phyloP scores from a whole-genome alignment of 352 stramenopile species.

The Globisporangium sylvaticum region DNA sequence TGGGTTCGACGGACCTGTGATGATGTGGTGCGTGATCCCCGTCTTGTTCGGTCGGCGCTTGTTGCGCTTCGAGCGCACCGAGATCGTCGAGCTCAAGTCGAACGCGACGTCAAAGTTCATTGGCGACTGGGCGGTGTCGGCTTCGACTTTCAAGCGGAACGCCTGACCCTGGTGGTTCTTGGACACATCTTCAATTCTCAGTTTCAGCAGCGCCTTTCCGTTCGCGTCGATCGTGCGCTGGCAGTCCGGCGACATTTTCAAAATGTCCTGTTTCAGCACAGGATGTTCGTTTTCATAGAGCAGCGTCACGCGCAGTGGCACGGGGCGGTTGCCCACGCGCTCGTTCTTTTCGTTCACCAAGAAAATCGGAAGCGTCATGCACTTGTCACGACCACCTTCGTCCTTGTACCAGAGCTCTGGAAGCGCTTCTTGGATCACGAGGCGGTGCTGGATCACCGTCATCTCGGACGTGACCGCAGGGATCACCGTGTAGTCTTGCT shows the following conservation, averaged over 20 bases:
- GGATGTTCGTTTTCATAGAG: slow-evolving; percentile 87
- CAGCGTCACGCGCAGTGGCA: slow-evolving; percentile 76
- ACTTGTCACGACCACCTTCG: slow-evolving; percentile 81
- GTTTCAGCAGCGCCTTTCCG: slow-evolving; percentile 80
- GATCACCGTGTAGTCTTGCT: slow-evolving; percentile 61
- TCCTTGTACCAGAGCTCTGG: slow-evolving; percentile 88
- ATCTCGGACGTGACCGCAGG: slow-evolving; percentile 73
- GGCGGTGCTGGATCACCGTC: slow-evolving; percentile 81
- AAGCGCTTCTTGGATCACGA: slow-evolving; percentile 80
- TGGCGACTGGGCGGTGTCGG: slow-evolving; percentile 84
- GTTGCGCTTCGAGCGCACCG: slow-evolving; percentile 94
- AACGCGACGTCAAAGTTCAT: slow-evolving; percentile 89
- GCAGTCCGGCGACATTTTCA: slow-evolving; percentile 88
- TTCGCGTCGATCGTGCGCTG: slow-evolving; percentile 83
- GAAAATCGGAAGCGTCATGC: slow-evolving; percentile 77
- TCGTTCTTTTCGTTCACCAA: slow-evolving; percentile 80
- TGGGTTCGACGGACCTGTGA: slow-evolving; percentile 58
- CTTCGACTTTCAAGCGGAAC: slow-evolving; percentile 90
- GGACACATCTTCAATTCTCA: slow-evolving; percentile 94
- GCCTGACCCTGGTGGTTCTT: slow-evolving; percentile 96
- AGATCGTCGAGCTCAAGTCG: slow-evolving; percentile 89
- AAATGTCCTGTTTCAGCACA: slow-evolving; percentile 93
- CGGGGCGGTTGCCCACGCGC: slow-evolving; percentile 64
- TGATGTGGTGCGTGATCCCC: slow-evolving; percentile 70
- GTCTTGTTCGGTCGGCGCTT: slow-evolving; percentile 77